These are phyloP conservation scores for Hypsizygus marmoreus DNA, from an alignment of 768 basidiomycete species.

Conservation along the genomic window DNA sequence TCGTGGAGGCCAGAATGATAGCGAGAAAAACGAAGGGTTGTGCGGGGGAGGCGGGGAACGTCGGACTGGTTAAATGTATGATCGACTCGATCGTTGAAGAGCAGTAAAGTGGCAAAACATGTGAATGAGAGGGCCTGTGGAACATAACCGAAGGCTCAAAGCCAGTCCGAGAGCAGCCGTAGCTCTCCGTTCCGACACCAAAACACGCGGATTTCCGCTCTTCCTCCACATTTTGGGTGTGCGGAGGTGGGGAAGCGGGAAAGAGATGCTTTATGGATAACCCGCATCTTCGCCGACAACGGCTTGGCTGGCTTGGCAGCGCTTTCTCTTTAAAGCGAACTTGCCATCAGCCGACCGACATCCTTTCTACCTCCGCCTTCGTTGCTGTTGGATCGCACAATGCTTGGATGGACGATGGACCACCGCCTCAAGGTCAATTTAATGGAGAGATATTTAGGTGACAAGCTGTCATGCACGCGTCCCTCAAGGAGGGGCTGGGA, in stretches of 20 bases:
- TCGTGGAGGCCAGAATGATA: slow-evolving; percentile 12
- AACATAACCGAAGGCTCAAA: slow-evolving; percentile 21
- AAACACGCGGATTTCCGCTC: slow-evolving; percentile 17
- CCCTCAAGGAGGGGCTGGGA: no score
- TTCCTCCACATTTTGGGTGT: slow-evolving; percentile 12
- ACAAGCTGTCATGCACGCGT: no score
- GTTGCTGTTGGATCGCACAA: no score
- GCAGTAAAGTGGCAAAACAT: slow-evolving; percentile 15
- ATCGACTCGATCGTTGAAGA: no score
- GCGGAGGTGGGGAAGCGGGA: slow-evolving; percentile 5
- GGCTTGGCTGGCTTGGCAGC: slow-evolving; percentile 8
- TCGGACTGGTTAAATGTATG: slow-evolving; percentile 7
- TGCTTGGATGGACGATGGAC: no score
- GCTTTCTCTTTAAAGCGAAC: slow-evolving; percentile 1
- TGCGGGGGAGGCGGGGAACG: no score
- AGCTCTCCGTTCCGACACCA: slow-evolving; percentile 12
- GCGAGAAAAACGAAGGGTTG: slow-evolving; percentile 6
- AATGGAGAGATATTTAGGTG: no score
- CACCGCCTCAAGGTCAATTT: no score
- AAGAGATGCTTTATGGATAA: background rate
- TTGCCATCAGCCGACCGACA: background rate
- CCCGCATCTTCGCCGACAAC: background rate
- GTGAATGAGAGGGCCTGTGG: slow-evolving; percentile 22
- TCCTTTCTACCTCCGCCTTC: background rate
- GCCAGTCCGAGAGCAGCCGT: slow-evolving; percentile 2